These are phyloP conservation scores for Teratosphaeria epicoccoides DNA, from an alignment of 2,329 filamentous ascomycete species.

Conservation along the genomic window DNA sequence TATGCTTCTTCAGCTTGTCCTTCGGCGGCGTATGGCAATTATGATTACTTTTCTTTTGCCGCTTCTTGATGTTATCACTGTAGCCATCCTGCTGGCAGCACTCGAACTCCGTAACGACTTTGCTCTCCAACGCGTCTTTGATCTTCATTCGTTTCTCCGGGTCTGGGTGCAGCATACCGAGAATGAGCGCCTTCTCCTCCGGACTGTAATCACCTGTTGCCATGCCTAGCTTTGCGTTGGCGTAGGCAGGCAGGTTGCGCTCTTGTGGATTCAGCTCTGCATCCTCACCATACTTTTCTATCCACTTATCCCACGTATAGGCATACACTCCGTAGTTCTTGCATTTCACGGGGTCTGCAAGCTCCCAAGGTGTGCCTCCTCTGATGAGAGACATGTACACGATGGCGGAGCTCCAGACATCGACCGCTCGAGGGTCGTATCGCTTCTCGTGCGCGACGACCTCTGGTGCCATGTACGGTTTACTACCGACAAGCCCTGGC, in stretches of 20 bases:
- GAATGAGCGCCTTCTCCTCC: constrained; percentile 58
- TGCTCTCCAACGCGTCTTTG: constrained; percentile 50
- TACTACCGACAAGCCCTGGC: constrained; percentile 73
- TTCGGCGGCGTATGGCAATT: neutral
- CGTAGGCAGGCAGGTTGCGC: constrained; percentile 39
- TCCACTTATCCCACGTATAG: constrained; percentile 58
- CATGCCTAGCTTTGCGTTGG: constrained; percentile 55
- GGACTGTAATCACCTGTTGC: constrained; percentile 50
- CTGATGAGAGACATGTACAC: constrained; percentile 71
- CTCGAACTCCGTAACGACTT: constrained; percentile 30
- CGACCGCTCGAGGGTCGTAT: constrained; percentile 67
- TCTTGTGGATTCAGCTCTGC: constrained; percentile 34
- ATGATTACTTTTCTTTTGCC: constrained; percentile 26
- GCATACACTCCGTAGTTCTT: constrained; percentile 56
- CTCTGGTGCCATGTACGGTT: constrained; percentile 81
- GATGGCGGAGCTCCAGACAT: constrained; percentile 78
- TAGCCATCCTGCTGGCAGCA: constrained; percentile 26
- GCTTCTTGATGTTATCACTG: constrained; percentile 24
- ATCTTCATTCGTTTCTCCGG: constrained; percentile 61
- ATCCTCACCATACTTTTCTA: constrained; percentile 43
- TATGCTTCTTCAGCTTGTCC: neutral
- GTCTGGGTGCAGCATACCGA: constrained; percentile 75
- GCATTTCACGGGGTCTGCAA: constrained; percentile 37
- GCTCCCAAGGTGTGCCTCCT: constrained; percentile 62
- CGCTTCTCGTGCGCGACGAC: constrained; percentile 57